phyloP scores from a whole-genome alignment of 1,139 yeast species.

The Protomyces gravidus region DNA sequence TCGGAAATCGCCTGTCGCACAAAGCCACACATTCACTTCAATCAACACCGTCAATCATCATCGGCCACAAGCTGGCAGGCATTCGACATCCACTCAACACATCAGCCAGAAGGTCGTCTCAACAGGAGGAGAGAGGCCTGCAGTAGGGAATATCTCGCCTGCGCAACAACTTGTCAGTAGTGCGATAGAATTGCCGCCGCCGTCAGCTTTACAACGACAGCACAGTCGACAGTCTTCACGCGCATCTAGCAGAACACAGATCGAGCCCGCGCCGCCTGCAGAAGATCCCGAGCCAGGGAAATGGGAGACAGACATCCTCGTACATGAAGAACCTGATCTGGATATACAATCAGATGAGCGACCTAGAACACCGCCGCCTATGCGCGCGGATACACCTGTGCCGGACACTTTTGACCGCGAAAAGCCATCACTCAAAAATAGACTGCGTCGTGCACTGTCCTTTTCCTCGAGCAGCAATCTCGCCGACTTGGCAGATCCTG shows the following conservation, averaged over 20 bases:
- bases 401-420: background rate
- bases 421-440: slow-evolving; percentile 1
- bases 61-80: slow-evolving; percentile 13
- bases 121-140: too few species aligned
- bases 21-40: background rate
- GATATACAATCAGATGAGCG: background rate
- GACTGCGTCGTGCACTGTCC: slow-evolving; percentile 25
- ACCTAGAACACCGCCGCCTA: slow-evolving; percentile 8
- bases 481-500: background rate
- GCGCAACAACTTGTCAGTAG: too few species aligned
- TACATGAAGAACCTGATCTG: background rate
- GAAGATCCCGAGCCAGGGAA: background rate
- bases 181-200: too few species aligned
- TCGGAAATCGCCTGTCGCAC: background rate
- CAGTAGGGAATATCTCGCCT: too few species aligned
- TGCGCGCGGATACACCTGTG: slow-evolving; percentile 1
- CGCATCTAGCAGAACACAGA: background rate
- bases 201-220: too few species aligned
- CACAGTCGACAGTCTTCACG: too few species aligned
- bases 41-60: slow-evolving; percentile 6
- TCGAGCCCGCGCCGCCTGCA: background rate
- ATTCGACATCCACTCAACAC: slow-evolving; percentile 15
- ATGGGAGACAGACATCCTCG: background rate
- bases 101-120: background rate
- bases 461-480: slow-evolving; percentile 14